phyloP scores from a whole-genome alignment of 306 rosid species.

The Vigna mungo region DNA sequence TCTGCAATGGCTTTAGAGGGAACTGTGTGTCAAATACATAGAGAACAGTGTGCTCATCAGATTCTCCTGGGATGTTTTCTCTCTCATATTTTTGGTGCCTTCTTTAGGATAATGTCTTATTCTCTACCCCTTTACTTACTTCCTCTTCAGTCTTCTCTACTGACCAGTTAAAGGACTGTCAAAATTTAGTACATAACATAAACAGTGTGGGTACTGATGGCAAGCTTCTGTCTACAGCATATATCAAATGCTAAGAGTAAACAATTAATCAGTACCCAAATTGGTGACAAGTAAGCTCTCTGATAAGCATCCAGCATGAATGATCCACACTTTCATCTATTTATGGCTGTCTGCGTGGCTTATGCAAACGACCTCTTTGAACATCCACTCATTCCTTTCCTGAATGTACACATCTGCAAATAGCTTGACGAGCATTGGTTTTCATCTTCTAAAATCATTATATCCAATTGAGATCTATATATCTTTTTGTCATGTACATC shows the following conservation, averaged over 20 bases:
- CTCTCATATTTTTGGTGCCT: neutral
- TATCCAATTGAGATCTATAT: slow-evolving; percentile 49
- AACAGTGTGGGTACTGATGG: slow-evolving; percentile 54
- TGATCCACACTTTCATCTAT: slow-evolving; percentile 56
- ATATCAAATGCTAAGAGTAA: slow-evolving; percentile 31
- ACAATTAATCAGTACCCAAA: slow-evolving; percentile 59
- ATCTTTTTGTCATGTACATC: slow-evolving; percentile 45
- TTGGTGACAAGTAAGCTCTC: slow-evolving; percentile 56
- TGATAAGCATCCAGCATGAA: slow-evolving; percentile 74
- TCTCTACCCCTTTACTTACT: neutral
- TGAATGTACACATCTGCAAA: slow-evolving; percentile 84
- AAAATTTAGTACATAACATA: slow-evolving; percentile 47
- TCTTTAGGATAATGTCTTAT: neutral
- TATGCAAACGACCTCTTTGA: slow-evolving; percentile 74
- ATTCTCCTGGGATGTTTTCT: neutral
- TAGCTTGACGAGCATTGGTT: slow-evolving; percentile 70
- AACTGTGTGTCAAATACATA: neutral
- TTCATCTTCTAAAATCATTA: slow-evolving; percentile 78
- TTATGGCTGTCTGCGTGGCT: slow-evolving; percentile 48
- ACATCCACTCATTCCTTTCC: slow-evolving; percentile 86
- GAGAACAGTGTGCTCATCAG: neutral
- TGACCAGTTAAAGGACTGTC: slow-evolving; percentile 36
- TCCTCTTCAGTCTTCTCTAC: neutral
- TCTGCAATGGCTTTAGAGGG: neutral
- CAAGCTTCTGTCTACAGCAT: slow-evolving; percentile 41